Evolutionary conservation across 164 flowering plant genomes (phyloP).

Genomic region (Tetracentron sinense): DNA sequence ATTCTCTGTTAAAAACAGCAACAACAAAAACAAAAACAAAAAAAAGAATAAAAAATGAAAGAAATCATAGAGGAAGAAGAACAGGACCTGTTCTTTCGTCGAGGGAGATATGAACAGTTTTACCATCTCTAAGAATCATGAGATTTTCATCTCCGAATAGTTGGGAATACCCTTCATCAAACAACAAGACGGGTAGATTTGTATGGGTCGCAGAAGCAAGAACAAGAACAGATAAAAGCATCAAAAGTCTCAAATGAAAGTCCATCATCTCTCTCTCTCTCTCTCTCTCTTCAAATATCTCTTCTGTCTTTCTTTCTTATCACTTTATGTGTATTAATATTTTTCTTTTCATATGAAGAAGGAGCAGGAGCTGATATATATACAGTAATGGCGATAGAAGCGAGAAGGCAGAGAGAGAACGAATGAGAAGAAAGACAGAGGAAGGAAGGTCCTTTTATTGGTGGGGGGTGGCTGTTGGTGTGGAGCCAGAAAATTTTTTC

Average conservation of each 20-base stretch:
- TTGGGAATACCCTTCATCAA: conserved; percentile 80
- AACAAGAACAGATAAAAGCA: conserved; percentile 22
- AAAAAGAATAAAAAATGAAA: conserved; percentile 8
- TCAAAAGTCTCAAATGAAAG: conserved; percentile 14
- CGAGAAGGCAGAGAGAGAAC: neutral
- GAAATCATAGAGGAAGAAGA: too few relatives aligned
- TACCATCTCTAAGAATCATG: conserved; percentile 60
- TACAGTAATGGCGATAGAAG: neutral
- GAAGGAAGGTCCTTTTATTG: neutral
- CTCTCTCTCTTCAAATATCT: neutral
- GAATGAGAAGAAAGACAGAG: neutral
- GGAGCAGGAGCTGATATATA: neutral
- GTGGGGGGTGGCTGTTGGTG: neutral
- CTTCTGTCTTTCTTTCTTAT: too few relatives aligned
- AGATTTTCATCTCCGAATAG: conserved; percentile 80
- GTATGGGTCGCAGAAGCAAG: conserved; percentile 31
- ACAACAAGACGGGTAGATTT: conserved; percentile 55
- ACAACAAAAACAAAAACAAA: neutral
- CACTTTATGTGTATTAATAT: neutral
- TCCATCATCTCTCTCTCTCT: too few relatives aligned
- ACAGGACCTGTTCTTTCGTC: conserved; percentile 68
- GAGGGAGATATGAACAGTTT: conserved; percentile 61
- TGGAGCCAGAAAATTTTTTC: too few relatives aligned
- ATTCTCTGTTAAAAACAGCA: conserved; percentile 1
- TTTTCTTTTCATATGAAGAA: neutral